Base-by-base conservation (phyloP, 176 grass and related monocot species). In the Oryza punctata region DNA sequence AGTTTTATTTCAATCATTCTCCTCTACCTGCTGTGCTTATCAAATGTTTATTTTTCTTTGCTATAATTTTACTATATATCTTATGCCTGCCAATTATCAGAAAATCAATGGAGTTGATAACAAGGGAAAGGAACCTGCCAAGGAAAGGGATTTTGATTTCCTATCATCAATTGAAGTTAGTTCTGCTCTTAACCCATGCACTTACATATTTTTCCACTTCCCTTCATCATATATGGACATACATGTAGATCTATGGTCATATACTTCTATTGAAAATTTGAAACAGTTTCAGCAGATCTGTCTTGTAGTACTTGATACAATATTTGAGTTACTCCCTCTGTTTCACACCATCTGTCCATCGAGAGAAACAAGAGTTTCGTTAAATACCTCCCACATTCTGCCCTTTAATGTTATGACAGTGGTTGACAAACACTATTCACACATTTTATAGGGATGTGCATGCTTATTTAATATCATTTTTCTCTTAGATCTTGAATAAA, bases 101-200 rank as follows among this genome's bases (percentile, higher is more conserved):
- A 98, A 91, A 93, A 95, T 98, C 70, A 91, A 92, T 38, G 92
- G 94, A 89, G 74, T 64, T 54, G 89, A 89, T 82, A 68, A 80
- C 93, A 93, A 95, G 89, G 87, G 90, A 75, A 98, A 95, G 54
- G 92, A 90, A 78, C 72, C 47, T 93, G 84, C 80, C 35, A 94
- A 98, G 91, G 90, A 93, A 73, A 93, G 91, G 29, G 92, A 95
- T 86, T 90, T 88, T 45, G 96, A 98, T 90, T 98, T 93, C 85
- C 71, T 98, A 65, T 98, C 96, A 21, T 95, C 96, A 73, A 95
- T 98, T 78, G 96, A 98, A 79, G 96, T 98, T 67, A 81, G 88
- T 80, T 70, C 73, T 43, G 68, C 63, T 84, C 63, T 82, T n/a
- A 75, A 71, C 69, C 63, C 72, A 33, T 70, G 19, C 30, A 35